Percentiles rank a stretch among this genome's conserved stretches.
Evolutionary conservation across 768 basidiomycete species (phyloP).

Genomic region (Pleurotus tuber-regium): DNA sequence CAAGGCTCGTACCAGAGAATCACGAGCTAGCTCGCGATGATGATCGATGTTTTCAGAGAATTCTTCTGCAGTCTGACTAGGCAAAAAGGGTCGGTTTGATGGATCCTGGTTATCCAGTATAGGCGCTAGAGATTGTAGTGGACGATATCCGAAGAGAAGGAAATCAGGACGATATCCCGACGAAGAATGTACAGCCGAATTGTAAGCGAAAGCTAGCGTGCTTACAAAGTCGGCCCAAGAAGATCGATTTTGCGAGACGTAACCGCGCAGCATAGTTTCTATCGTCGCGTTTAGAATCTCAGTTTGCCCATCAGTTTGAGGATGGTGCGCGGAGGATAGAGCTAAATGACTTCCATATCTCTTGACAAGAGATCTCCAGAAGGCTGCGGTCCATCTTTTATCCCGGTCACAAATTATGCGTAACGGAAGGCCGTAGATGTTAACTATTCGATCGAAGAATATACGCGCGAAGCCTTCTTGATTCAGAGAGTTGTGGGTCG

Average conservation of each 20-base stretch:
- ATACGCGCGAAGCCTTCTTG: conserved; percentile 20
- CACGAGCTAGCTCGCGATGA: conserved; percentile 8
- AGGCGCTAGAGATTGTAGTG: conserved; percentile 10
- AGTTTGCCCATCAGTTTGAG: conserved; percentile 34
- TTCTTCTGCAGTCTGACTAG: no score
- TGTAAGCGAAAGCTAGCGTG: conserved; percentile 22
- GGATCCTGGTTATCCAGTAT: conserved; percentile 3
- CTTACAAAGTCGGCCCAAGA: conserved; percentile 24
- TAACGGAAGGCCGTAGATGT: conserved; percentile 19
- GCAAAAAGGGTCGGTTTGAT: conserved; percentile 8
- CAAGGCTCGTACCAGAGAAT: conserved; percentile 18
- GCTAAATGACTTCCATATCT: conserved; percentile 16
- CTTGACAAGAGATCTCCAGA: conserved; percentile 24
- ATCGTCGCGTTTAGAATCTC: conserved; percentile 26
- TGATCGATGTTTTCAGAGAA: conserved; percentile 4
- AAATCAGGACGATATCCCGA: no score
- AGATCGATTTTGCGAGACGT: no score
- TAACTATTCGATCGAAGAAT: conserved; percentile 18
- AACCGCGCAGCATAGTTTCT: conserved; percentile 27
- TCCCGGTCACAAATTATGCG: no score
- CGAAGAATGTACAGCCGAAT: no score
- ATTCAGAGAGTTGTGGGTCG: no score
- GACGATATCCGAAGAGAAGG: no score
- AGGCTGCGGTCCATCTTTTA: conserved; percentile 20
- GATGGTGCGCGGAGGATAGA: conserved; percentile 32